phyloP scores from a whole-genome alignment of 306 rosid genomes.

The Sophora flavescens region DNA sequence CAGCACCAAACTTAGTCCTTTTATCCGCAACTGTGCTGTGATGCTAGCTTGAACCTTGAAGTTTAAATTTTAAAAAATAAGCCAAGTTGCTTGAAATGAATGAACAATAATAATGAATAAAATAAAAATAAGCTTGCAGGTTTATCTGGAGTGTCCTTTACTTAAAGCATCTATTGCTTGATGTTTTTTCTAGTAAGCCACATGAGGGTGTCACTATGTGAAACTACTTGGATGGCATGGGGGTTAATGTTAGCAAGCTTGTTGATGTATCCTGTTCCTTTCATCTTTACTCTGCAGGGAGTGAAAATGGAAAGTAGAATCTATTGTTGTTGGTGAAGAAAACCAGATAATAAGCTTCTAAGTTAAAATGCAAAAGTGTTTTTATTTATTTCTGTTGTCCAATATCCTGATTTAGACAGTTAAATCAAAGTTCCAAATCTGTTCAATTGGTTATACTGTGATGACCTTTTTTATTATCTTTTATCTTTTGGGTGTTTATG shows the following conservation, averaged over 20 bases:
- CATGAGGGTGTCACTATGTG: slow-evolving; percentile 27
- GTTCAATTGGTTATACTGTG: not conserved
- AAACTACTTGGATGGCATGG: slow-evolving; percentile 30
- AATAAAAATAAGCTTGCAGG: not conserved
- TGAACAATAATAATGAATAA: not conserved
- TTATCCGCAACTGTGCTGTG: slow-evolving; percentile 78
- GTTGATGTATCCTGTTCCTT: slow-evolving; percentile 25
- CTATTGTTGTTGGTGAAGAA: not conserved
- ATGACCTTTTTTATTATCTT: not conserved
- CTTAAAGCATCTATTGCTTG: slow-evolving; percentile 28
- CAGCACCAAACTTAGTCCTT: slow-evolving; percentile 53
- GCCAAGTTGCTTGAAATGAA: not conserved
- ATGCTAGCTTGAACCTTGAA: slow-evolving; percentile 75
- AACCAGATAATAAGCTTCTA: slow-evolving; percentile 9
- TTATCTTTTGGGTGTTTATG: not conserved
- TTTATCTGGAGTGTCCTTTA: not conserved
- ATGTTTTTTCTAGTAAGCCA: slow-evolving; percentile 7
- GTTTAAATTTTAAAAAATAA: slow-evolving; percentile 39
- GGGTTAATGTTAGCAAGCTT: slow-evolving; percentile 9
- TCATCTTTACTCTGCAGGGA: slow-evolving; percentile 13
- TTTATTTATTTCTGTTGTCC: not conserved
- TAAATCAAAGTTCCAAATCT: not conserved
- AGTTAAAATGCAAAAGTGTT: slow-evolving; percentile 3
- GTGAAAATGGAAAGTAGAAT: slow-evolving; percentile 8
- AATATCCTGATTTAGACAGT: slow-evolving; percentile 19